Evolutionary conservation across 2,329 filamentous ascomycete genomes (phyloP).

Genomic region (Endocalyx cinctus): DNA sequence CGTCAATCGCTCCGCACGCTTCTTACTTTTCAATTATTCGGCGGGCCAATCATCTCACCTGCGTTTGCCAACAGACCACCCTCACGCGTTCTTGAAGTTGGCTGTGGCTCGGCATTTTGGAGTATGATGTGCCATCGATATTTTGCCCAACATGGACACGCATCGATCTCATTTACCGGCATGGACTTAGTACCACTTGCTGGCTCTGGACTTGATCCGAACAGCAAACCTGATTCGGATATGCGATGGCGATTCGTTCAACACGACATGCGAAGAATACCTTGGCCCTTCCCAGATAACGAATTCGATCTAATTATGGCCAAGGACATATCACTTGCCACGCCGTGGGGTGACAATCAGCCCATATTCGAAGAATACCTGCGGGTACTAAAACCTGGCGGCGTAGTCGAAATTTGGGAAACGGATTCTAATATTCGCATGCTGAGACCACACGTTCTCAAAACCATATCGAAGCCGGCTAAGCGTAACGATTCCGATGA

Average conservation of each 20-base stretch:
- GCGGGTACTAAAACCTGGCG: conserved; percentile 71
- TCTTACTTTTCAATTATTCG: conserved; percentile 75
- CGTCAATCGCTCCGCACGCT: conserved; percentile 81
- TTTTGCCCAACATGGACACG: conserved; percentile 64
- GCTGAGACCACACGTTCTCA: conserved; percentile 68
- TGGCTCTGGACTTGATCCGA: conserved; percentile 30
- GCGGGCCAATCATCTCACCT: conserved; percentile 72
- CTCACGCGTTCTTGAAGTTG: conserved; percentile 75
- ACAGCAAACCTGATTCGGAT: conserved; percentile 58
- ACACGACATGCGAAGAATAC: conserved; percentile 72
- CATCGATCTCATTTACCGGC: conserved; percentile 72
- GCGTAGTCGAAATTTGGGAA: conserved; percentile 84
- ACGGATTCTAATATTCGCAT: conserved; percentile 80
- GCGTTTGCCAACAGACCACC: conserved; percentile 63
- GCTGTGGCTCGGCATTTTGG: conserved; percentile 87
- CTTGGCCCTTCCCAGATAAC: conserved; percentile 72
- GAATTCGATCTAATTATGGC: conserved; percentile 87
- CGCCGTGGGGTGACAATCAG: conserved; percentile 56
- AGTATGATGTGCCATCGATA: conserved; percentile 82
- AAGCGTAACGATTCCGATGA: conserved; percentile 25
- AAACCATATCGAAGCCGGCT: conserved; percentile 15
- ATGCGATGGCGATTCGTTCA: conserved; percentile 87
- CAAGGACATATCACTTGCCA: conserved; percentile 71
- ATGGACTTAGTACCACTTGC: conserved; percentile 75
- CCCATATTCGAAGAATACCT: conserved; percentile 65